Evolutionary conservation across 2,329 filamentous ascomycete genomes (phyloP).

Genomic region (Diaporthe citriasiana): DNA sequence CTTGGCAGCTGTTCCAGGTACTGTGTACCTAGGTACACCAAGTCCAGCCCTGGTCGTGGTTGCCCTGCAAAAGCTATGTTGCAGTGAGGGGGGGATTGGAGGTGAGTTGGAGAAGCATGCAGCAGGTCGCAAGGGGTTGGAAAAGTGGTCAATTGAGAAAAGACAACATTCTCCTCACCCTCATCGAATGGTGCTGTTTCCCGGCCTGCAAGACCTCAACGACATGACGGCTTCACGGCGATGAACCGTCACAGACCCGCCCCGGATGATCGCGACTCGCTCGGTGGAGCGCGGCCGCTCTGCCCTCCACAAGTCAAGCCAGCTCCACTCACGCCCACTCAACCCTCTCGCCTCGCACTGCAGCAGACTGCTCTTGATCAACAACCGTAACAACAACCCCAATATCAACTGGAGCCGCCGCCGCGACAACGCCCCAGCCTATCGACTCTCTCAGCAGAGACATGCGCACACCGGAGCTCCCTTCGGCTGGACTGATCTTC

Average conservation of each 20-base stretch:
- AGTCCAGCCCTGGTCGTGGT: not conserved
- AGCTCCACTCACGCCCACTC: not conserved
- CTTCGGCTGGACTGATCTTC: not conserved
- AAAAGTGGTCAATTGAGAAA: not conserved
- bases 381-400: not conserved
- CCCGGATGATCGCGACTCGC: constrained; percentile 41
- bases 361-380: too few relatives aligned
- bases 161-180: not conserved
- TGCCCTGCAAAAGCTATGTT: constrained; percentile 20
- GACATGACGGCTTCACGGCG: constrained; percentile 22
- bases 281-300: constrained; percentile 34
- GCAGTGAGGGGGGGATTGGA: constrained; percentile 21
- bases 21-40: not conserved
- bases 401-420: not conserved
- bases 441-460: not conserved
- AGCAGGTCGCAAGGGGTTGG: not conserved
- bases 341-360: not conserved
- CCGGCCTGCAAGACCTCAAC: not conserved
- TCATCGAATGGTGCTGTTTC: not conserved
- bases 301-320: constrained; percentile 32
- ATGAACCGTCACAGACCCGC: constrained; percentile 36
- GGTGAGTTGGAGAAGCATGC: constrained; percentile 5
- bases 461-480: not conserved
- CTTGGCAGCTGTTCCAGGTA: too few relatives aligned
- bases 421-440: not conserved